These are phyloP conservation scores for Aspergillus bridgeri DNA, from an alignment of 495 filamentous ascomycete genomes.

Conservation along the genomic window DNA sequence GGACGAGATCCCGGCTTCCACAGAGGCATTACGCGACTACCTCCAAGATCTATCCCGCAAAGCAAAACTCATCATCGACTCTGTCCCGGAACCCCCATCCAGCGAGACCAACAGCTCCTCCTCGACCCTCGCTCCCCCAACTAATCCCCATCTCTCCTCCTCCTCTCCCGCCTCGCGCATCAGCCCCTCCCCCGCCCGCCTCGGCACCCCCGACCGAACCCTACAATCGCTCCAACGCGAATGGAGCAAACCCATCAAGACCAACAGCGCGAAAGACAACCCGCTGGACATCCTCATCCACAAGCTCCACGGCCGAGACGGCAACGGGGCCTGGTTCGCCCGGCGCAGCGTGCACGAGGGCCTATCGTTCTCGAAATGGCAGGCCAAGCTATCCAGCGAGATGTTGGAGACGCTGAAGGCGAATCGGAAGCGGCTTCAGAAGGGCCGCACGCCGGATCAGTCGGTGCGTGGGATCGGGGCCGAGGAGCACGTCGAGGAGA, in stretches of 20 bases:
- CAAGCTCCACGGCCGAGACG: slow-evolving; percentile 74
- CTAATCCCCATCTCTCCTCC: slow-evolving; percentile 33
- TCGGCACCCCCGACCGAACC: slow-evolving; percentile 44
- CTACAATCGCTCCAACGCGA: slow-evolving; percentile 61
- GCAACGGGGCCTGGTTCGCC: slow-evolving; percentile 87
- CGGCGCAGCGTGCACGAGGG: slow-evolving; percentile 78
- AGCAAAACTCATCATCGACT: slow-evolving; percentile 69
- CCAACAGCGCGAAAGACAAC: slow-evolving; percentile 62
- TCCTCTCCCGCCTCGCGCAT: slow-evolving; percentile 40
- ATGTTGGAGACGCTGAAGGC: slow-evolving; percentile 53
- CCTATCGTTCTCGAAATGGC: slow-evolving; percentile 67
- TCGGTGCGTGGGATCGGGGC: slow-evolving; percentile 81
- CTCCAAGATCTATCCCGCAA: slow-evolving; percentile 59
- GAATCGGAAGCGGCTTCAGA: slow-evolving; percentile 53
- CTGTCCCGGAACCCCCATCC: slow-evolving; percentile 61
- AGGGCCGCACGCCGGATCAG: slow-evolving; percentile 36
- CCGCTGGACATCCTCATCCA: slow-evolving; percentile 74
- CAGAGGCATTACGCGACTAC: slow-evolving; percentile 48
- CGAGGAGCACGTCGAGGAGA: slow-evolving; percentile 64
- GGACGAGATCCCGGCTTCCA: slow-evolving; percentile 53
- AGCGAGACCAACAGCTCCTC: slow-evolving; percentile 20
- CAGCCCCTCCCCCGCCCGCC: slow-evolving; percentile 49
- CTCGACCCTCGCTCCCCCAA: slow-evolving; percentile 20
- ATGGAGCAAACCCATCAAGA: slow-evolving; percentile 82
- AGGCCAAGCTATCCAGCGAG: slow-evolving; percentile 43